Evolutionary conservation across 805 yeast genomes (phyloP).

Genomic region (Debaryomyces prosopidis): DNA sequence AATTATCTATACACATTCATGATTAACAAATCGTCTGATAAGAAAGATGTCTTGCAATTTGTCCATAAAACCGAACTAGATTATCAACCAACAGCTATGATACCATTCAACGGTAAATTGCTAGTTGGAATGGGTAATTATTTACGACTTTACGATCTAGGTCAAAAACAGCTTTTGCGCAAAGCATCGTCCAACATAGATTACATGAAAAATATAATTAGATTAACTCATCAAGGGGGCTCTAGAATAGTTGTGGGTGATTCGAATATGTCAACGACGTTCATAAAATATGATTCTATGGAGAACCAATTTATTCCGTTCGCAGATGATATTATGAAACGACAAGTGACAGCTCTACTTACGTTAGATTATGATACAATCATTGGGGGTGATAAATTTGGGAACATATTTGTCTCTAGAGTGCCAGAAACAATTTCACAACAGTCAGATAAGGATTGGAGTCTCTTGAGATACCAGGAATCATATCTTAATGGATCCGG

Average conservation of each 20-base stretch:
- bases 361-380: conserved; percentile 75
- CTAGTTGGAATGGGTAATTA: conserved; percentile 56
- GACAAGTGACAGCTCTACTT: conserved; percentile 63
- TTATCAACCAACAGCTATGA: conserved; percentile 47
- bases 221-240: conserved; percentile 52
- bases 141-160: conserved; percentile 68
- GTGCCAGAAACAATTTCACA: conserved; percentile 51
- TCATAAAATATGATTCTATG: conserved; percentile 50
- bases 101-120: conserved; percentile 55
- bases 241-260: conserved; percentile 71
- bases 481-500: conserved; percentile 51
- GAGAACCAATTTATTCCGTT: conserved; percentile 57
- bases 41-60: conserved; percentile 32
- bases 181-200: conserved; percentile 55
- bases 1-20: conserved; percentile 38
- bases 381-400: conserved; percentile 85
- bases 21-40: conserved; percentile 26
- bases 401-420: conserved; percentile 71
- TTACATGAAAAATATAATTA: conserved; percentile 48
- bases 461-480: conserved; percentile 29
- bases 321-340: conserved; percentile 65
- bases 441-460: conserved; percentile 51
- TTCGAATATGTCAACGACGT: conserved; percentile 61
- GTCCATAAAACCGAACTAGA: conserved; percentile 64
- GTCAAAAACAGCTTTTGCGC: conserved; percentile 74